These are phyloP conservation scores for Arctium lappa DNA, from an alignment of 129 eudicot species.

Conservation along the genomic window DNA sequence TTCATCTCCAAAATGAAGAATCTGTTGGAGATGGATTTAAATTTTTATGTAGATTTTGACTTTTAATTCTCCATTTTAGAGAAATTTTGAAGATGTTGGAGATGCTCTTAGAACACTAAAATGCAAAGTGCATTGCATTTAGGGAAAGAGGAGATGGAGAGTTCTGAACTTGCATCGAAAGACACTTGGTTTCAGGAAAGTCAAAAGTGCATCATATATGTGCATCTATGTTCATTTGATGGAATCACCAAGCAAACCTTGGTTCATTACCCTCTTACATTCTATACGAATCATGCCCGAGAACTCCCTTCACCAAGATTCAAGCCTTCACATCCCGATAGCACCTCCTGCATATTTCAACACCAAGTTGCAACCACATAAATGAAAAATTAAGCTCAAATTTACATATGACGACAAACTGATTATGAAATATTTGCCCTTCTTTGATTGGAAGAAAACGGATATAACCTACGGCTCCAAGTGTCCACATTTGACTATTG, in stretches of 20 bases:
- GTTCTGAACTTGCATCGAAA: not conserved
- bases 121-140: not conserved
- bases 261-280: conserved; percentile 1
- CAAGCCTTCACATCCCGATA: conserved; percentile 40
- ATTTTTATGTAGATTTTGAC: no score
- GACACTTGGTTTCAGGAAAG: not conserved
- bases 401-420: not conserved
- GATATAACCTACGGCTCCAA: not conserved
- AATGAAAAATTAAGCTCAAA: not conserved
- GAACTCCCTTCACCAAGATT: conserved; percentile 45
- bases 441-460: not conserved
- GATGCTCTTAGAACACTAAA: not conserved
- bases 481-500: not conserved
- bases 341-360: conserved; percentile 42
- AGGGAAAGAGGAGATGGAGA: not conserved
- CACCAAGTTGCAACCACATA: not conserved
- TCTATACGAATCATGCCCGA: conserved; percentile 1
- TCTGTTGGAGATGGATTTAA: no score
- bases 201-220: conserved; percentile 9
- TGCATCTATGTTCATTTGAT: conserved; percentile 13
- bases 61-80: no score
- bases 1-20: no score
- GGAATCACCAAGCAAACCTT: conserved; percentile 3
- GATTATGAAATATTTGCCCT: not conserved
- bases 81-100: no score